These are phyloP conservation scores for Xylaria polymorpha DNA, from an alignment of 2,329 filamentous ascomycete species.

Conservation along the genomic window DNA sequence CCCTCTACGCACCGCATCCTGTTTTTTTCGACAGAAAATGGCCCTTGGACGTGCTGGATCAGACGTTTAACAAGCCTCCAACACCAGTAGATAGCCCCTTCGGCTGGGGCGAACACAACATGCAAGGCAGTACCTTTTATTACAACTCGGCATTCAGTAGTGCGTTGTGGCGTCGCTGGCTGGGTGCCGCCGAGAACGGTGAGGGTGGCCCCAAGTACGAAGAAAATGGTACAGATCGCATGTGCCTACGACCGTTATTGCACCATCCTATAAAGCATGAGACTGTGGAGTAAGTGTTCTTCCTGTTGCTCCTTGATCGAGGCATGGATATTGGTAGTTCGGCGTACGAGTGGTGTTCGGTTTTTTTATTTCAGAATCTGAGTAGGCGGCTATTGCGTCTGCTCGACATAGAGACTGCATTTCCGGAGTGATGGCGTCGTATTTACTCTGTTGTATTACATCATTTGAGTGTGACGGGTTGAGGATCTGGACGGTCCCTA, in stretches of 20 bases:
- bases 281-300: constrained; percentile 40
- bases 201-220: constrained; percentile 51
- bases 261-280: constrained; percentile 72
- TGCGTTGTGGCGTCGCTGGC: constrained; percentile 72
- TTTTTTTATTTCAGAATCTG: not conserved
- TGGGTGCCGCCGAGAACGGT: constrained; percentile 52
- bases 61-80: constrained; percentile 71
- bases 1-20: constrained; percentile 81
- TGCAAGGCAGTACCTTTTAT: constrained; percentile 74
- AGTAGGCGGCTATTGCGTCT: not conserved
- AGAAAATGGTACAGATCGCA: constrained; percentile 55
- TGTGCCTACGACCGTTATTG: constrained; percentile 74
- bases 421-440: not conserved
- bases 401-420: constrained; percentile 21
- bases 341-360: not conserved
- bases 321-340: constrained; percentile 3
- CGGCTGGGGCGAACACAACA: constrained; percentile 73
- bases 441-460: not conserved
- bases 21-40: constrained; percentile 74
- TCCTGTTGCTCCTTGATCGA: not conserved
- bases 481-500: not conserved
- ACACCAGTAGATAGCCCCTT: constrained; percentile 65
- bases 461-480: not conserved
- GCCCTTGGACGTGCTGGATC: constrained; percentile 67
- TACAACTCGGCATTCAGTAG: constrained; percentile 72